phyloP scores from a whole-genome alignment of 441 rosid species.

The Breynia disticha region DNA sequence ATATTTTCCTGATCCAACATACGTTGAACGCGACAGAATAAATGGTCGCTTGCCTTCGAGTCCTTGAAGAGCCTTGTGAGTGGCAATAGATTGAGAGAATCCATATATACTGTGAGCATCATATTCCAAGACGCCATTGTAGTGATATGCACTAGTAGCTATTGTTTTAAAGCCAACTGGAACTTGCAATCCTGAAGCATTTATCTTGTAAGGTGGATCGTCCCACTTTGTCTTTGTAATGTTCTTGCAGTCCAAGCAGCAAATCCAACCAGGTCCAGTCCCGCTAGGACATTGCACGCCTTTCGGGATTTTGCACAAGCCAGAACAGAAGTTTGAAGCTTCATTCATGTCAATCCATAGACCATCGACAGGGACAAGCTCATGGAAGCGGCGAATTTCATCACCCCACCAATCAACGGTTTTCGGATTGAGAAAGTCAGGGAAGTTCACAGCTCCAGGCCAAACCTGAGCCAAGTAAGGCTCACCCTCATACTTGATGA shows the following conservation, averaged over 20 bases:
- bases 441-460: constrained; percentile 93
- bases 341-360: constrained; percentile 97
- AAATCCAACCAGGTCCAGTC: constrained; percentile 85
- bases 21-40: constrained; percentile 78
- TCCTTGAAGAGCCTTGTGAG: constrained; percentile 71
- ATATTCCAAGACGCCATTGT: constrained; percentile 80
- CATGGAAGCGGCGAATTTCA: constrained; percentile 82
- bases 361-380: constrained; percentile 84
- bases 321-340: constrained; percentile 81
- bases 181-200: constrained; percentile 61
- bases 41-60: constrained; percentile 86
- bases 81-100: constrained; percentile 79
- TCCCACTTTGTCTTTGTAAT: constrained; percentile 83
- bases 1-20: constrained; percentile 82
- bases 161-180: constrained; percentile 87
- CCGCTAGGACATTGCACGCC: constrained; percentile 66
- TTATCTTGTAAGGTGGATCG: constrained; percentile 92
- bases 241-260: constrained; percentile 97
- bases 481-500: constrained; percentile 79
- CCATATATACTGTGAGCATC: constrained; percentile 94
- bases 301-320: constrained; percentile 63
- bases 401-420: constrained; percentile 92
- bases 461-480: constrained; percentile 92
- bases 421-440: constrained; percentile 92
- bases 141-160: constrained; percentile 85